These are phyloP conservation scores for Podosphaera xanthii DNA, from an alignment of 2,329 filamentous ascomycete species.

Conservation along the genomic window DNA sequence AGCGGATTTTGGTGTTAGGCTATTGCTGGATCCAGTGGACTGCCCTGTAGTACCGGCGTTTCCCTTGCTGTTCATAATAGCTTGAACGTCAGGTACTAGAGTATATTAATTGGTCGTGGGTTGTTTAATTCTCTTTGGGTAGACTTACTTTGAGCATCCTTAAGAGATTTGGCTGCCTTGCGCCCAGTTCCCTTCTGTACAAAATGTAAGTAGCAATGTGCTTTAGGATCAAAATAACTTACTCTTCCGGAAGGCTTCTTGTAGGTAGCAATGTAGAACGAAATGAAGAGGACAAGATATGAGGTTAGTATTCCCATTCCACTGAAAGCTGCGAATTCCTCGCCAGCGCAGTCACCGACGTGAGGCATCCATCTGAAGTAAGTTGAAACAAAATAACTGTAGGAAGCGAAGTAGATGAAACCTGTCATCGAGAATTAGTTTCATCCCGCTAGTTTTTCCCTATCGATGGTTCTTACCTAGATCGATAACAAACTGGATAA, in stretches of 20 bases:
- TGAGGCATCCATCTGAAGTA: conserved; percentile 10
- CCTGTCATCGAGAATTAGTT: conserved; percentile 3
- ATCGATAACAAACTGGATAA: conserved; percentile 14
- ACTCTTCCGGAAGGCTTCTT: conserved; percentile 4
- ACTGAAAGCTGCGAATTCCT: conserved; percentile 10
- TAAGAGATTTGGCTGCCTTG: conserved; percentile 2
- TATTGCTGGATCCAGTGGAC: background rate
- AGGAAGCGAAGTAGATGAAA: conserved; percentile 13
- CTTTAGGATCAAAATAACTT: background rate
- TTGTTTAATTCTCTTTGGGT: no score
- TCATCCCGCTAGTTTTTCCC: background rate
- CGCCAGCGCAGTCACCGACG: conserved; percentile 10
- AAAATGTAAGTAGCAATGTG: background rate
- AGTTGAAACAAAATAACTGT: conserved; percentile 10
- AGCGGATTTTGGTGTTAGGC: background rate
- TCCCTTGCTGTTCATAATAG: conserved; percentile 1
- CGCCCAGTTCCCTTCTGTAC: background rate
- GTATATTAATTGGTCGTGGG: background rate
- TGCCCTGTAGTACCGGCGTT: background rate
- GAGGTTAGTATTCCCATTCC: conserved; percentile 10
- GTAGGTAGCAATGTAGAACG: conserved; percentile 13
- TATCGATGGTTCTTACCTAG: conserved; percentile 4
- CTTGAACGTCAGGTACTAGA: conserved; percentile 1
- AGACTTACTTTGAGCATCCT: conserved; percentile 1
- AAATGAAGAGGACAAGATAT: conserved; percentile 13